Evolutionary conservation across 2,329 filamentous ascomycete genomes (phyloP).

Genomic region (Colletotrichum gloeosporioides): DNA sequence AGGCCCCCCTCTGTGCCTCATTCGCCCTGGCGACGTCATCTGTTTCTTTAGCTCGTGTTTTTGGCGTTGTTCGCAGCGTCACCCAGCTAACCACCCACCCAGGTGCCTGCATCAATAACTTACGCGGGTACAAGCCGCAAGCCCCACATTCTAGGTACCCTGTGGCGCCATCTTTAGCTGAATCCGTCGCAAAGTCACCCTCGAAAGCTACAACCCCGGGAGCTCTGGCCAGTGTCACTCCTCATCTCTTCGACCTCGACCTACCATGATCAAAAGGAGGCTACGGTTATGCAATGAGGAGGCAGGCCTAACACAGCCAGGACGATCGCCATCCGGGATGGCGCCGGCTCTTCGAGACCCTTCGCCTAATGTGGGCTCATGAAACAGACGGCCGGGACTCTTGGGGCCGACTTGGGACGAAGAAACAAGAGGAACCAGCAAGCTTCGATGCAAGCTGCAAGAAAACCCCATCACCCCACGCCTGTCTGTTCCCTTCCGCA

Average conservation of each 20-base stretch:
- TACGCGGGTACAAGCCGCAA: background rate
- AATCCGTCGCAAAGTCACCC: background rate
- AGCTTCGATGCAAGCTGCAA: conserved; percentile 9
- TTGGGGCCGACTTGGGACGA: conserved; percentile 6
- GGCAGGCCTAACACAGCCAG: conserved; percentile 10
- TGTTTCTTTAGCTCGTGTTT: conserved; percentile 17
- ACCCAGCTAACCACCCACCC: conserved; percentile 11
- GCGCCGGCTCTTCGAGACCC: conserved; percentile 5
- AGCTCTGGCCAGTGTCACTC: conserved; percentile 2
- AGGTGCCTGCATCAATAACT: background rate
- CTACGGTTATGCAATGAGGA: background rate
- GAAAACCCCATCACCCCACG: background rate
- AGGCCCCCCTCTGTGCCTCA: conserved; percentile 16
- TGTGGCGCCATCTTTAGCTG: background rate
- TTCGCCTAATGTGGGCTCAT: conserved; percentile 7
- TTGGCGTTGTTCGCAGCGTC: conserved; percentile 19
- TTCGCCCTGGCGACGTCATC: conserved; percentile 24
- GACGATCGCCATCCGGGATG: conserved; percentile 14
- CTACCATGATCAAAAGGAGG: background rate
- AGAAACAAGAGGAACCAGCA: background rate
- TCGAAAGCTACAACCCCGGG: conserved; percentile 1
- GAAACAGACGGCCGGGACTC: conserved; percentile 5
- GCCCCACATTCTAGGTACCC: conserved; percentile 6
- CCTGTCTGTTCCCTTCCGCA: background rate
- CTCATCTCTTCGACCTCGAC: background rate